These are phyloP conservation scores for Geranomyces michiganensis DNA, from an alignment of 192 early-diverging fungal genomes.

Conservation along the genomic window DNA sequence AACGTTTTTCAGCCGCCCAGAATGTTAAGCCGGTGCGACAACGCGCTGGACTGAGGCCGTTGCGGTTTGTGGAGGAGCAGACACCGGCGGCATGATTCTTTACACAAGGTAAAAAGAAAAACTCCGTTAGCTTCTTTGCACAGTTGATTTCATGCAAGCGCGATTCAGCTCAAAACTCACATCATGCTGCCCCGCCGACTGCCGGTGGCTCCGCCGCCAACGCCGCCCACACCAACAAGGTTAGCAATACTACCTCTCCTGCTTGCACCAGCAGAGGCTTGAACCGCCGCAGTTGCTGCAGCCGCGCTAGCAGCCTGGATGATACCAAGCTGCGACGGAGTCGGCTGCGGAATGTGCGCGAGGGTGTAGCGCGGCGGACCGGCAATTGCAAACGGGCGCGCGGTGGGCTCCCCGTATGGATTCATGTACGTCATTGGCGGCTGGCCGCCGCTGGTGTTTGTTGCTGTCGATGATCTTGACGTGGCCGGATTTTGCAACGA, in stretches of 20 bases:
- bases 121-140: background rate
- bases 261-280: constrained; percentile 20
- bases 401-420: constrained; percentile 13
- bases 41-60: no score
- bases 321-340: constrained; percentile 29
- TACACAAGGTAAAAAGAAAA: background rate
- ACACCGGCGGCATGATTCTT: constrained; percentile 22
- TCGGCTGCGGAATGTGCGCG: constrained; percentile 23
- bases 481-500: background rate
- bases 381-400: constrained; percentile 6
- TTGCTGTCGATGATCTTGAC: constrained; percentile 5
- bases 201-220: constrained; percentile 9
- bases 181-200: constrained; percentile 34
- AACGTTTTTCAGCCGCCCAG: no score
- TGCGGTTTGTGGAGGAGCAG: constrained; percentile 8
- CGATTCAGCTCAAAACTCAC: constrained; percentile 7
- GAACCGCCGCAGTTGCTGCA: constrained; percentile 23
- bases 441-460: background rate
- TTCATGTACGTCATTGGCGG: constrained; percentile 3
- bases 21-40: no score
- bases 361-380: constrained; percentile 25
- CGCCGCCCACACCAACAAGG: constrained; percentile 22
- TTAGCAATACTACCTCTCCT: constrained; percentile 34
- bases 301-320: constrained; percentile 33
- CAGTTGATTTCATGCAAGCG: background rate